These are phyloP conservation scores for Porodaedalea pini DNA, from an alignment of 1,284 basidiomycete genomes.

Conservation along the genomic window DNA sequence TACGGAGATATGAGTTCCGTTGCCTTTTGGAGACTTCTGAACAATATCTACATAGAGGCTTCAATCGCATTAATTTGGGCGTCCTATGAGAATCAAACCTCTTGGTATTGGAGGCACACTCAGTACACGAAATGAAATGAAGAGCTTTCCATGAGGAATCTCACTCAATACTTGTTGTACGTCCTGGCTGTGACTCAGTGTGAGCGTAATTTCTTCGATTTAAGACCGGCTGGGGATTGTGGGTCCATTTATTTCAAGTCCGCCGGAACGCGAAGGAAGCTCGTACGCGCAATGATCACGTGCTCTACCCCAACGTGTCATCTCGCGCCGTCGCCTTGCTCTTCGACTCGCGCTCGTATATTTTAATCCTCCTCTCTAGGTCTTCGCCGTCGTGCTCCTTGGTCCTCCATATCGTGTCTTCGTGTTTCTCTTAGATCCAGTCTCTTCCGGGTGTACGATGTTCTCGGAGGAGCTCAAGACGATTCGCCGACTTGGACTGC, in stretches of 20 bases:
- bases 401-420: not conserved
- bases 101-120: too few species aligned
- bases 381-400: not conserved
- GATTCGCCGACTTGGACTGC: conserved; percentile 66
- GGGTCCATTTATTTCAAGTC: not conserved
- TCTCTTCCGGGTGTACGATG: conserved; percentile 27
- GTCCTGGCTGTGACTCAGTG: too few species aligned
- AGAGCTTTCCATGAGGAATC: too few species aligned
- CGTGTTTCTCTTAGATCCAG: too few species aligned
- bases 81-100: too few species aligned
- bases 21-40: too few species aligned
- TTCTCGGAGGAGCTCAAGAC: conserved; percentile 45
- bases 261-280: not conserved
- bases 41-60: too few species aligned
- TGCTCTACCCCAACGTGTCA: conserved; percentile 10
- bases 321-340: not conserved
- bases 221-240: not conserved
- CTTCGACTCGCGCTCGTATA: not conserved
- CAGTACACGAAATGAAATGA: too few species aligned
- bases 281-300: conserved; percentile 1
- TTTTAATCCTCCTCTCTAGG: not conserved
- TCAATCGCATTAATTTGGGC: too few species aligned
- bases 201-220: too few species aligned
- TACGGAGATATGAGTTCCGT: too few species aligned
- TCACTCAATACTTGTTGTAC: too few species aligned